Base-by-base conservation (phyloP, 1,284 basidiomycete genomes). In the Rhodotorula sp. region DNA sequence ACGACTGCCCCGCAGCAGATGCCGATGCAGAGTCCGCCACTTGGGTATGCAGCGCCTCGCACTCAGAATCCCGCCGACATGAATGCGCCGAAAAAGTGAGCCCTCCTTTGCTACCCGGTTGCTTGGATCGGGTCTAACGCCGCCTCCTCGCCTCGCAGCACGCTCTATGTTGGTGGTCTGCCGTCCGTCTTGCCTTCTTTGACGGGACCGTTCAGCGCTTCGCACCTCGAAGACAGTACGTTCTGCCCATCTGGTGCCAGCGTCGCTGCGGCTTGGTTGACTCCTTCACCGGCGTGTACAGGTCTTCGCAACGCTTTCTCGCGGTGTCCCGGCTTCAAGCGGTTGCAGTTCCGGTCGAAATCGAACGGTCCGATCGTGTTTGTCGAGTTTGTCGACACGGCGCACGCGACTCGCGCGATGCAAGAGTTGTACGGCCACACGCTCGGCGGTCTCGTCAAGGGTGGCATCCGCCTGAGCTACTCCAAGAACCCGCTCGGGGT, bases 331-430 rank as follows among this genome's bases (percentile, higher is more conserved):
- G 95, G 95, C 6, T 99, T 90, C 83, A 90, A 92, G 69, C 91
- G 95, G 79, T 86, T 99, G 77, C 94, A 90, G 78, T 98, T 94
- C 85, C 86, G 93, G 70, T 92, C 96, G 80, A 99, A 99, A 85
- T 66, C 62, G 64, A 65, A 65, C 39, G 67, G 66, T 6, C 75
- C 75, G 15, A 78, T 76, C 67, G 70, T 74, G 58, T 73, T 77
- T 70, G 77, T 81, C 58, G 81, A 96, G 90, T 98, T 97, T 78
- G 92, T 96, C 74, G 93, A 94, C 80, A 93, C 97, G 31, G 83
- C 85, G 16, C 88, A 85, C 78, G 96, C 95, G 4, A 89, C 91
- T 6, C 89, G 87, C 80, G 92, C 94, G 21, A 86, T 98, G 80
- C 88, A 89, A 72, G 91, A 95, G 62, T 85, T 97, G 69, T 94